Evolutionary conservation across 331 rosid genomes (phyloP).

Genomic region (Quercus lobata): DNA sequence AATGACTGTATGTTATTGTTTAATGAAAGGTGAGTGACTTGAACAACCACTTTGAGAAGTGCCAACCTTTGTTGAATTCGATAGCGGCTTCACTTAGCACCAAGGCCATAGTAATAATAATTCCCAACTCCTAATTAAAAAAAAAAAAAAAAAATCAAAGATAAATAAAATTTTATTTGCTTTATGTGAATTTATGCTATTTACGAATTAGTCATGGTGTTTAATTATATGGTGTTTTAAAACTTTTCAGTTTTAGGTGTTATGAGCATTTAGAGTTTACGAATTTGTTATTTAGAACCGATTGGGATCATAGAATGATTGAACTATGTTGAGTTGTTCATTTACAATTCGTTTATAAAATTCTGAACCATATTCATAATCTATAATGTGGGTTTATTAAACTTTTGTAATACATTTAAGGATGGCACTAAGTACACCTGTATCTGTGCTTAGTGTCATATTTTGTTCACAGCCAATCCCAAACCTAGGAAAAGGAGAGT

Average conservation of each 20-base stretch:
- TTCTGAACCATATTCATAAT: no score
- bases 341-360: no score
- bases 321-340: neutral
- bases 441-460: no score
- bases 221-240: neutral
- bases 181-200: neutral
- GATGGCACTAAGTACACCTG: no score
- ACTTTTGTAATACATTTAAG: no score
- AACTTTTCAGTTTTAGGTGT: neutral
- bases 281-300: neutral
- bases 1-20: neutral
- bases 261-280: neutral
- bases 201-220: neutral
- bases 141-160: no score
- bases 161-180: neutral
- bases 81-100: conserved; percentile 71
- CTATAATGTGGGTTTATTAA: no score
- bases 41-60: conserved; percentile 86
- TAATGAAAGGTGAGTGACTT: conserved; percentile 63
- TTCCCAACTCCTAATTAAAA: conserved; percentile 8
- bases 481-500: no score
- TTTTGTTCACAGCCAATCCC: no score
- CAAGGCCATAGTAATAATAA: conserved; percentile 82
- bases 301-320: neutral
- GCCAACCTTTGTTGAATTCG: conserved; percentile 80